phyloP scores from a whole-genome alignment of 257 asterid genomes.

The Penstemon eatonii region DNA sequence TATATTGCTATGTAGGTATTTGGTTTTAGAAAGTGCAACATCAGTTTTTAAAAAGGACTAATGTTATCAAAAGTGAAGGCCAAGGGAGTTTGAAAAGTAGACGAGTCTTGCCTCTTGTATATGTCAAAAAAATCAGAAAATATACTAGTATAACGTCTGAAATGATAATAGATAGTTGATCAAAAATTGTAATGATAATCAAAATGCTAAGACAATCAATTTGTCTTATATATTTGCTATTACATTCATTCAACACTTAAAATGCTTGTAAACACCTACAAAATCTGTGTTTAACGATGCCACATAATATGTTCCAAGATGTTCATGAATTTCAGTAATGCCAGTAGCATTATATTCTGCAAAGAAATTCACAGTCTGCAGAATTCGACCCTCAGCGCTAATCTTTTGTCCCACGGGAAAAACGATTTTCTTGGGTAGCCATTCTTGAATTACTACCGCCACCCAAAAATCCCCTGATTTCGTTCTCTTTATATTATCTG shows the following conservation, averaged over 20 bases:
- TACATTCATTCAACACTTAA: not conserved
- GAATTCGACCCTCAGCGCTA: conserved; percentile 18
- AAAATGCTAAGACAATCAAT: too few species aligned
- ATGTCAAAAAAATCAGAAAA: too few species aligned
- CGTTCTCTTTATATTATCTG: conserved; percentile 48
- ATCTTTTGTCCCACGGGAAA: conserved; percentile 28
- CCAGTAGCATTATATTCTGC: conserved; percentile 26
- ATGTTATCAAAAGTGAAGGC: too few species aligned
- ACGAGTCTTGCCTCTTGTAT: too few species aligned
- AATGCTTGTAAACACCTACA: conserved; percentile 25
- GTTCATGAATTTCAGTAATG: conserved; percentile 28
- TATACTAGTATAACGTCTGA: too few species aligned
- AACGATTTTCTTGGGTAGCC: conserved; percentile 19
- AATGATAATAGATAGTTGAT: too few species aligned
- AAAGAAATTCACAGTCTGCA: conserved; percentile 28
- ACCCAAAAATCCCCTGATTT: conserved; percentile 52
- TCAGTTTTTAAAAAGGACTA: too few species aligned
- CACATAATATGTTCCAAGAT: conserved; percentile 22
- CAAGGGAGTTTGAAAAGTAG: too few species aligned
- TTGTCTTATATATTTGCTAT: too few species aligned
- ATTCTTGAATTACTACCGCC: conserved; percentile 36
- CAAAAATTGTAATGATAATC: too few species aligned
- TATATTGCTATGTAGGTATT: too few species aligned
- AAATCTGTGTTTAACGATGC: conserved; percentile 22
- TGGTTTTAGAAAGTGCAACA: too few species aligned